These are phyloP conservation scores for Sungouiella blattae DNA, from an alignment of 805 yeast genomes.

Conservation along the genomic window DNA sequence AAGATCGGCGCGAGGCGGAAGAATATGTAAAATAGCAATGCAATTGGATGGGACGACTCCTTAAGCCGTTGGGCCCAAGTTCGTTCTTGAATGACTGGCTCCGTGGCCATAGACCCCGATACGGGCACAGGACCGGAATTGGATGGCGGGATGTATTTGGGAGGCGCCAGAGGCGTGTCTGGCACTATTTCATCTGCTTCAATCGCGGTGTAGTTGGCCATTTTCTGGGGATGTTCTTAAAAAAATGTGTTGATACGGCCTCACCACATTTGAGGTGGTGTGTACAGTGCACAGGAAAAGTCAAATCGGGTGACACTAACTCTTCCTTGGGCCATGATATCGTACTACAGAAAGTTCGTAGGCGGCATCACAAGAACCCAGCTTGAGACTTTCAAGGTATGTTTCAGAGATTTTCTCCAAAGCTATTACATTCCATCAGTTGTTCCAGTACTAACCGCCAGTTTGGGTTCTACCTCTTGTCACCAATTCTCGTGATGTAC, in stretches of 20 bases:
- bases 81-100: slow-evolving; percentile 13
- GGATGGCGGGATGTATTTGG: background rate
- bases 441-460: slow-evolving; percentile 17
- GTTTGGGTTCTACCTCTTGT: slow-evolving; percentile 79
- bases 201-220: slow-evolving; percentile 27
- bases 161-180: slow-evolving; percentile 1
- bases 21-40: slow-evolving; percentile 58
- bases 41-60: slow-evolving; percentile 83
- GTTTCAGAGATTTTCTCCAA: no score
- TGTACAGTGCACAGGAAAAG: background rate
- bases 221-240: slow-evolving; percentile 1
- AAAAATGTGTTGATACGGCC: slow-evolving; percentile 2
- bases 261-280: slow-evolving; percentile 4
- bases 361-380: slow-evolving; percentile 41
- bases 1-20: slow-evolving; percentile 63
- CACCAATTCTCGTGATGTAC: slow-evolving; percentile 91
- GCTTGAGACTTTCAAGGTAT: slow-evolving; percentile 42
- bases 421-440: no score
- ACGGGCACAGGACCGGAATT: background rate
- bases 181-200: slow-evolving; percentile 22
- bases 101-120: background rate
- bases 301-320: background rate
- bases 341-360: slow-evolving; percentile 27
- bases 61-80: slow-evolving; percentile 37
- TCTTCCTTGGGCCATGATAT: slow-evolving; percentile 4